These are phyloP conservation scores for Sindora glabra DNA, from an alignment of 306 rosid species.

Conservation along the genomic window DNA sequence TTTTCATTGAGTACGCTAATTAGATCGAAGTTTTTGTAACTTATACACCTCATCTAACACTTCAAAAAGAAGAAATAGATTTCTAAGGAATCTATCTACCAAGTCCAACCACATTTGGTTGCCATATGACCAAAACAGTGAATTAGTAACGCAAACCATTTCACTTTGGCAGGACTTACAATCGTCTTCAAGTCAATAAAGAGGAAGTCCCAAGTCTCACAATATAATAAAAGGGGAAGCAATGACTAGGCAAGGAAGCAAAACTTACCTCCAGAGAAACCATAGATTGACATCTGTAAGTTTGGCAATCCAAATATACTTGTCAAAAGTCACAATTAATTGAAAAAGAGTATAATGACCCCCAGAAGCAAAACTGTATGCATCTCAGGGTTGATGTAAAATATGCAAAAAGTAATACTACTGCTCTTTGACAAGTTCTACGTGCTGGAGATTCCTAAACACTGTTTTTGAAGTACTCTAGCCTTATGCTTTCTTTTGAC, in stretches of 20 bases:
- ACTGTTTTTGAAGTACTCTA: conserved; percentile 45
- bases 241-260: too few relatives aligned
- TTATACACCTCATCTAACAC: background rate
- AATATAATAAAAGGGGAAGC: background rate
- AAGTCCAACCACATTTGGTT: background rate
- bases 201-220: background rate
- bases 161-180: background rate
- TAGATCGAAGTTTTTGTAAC: background rate
- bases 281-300: too few relatives aligned
- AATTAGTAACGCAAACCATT: background rate
- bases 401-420: too few relatives aligned
- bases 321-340: background rate
- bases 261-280: background rate
- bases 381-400: conserved; percentile 5
- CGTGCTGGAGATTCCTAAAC: conserved; percentile 16
- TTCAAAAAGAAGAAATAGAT: background rate
- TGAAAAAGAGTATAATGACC: conserved; percentile 11
- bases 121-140: background rate
- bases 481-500: conserved; percentile 88
- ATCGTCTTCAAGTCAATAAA: background rate
- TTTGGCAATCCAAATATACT: conserved; percentile 4
- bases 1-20: too few relatives aligned
- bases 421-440: conserved; percentile 1
- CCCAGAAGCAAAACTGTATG: conserved; percentile 6
- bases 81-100: background rate